Percentiles rank a stretch among this genome's conserved stretches.
These are phyloP conservation scores for Urochloa ruziziensis DNA, from an alignment of 176 grass and related monocot species.

Conservation along the genomic window DNA sequence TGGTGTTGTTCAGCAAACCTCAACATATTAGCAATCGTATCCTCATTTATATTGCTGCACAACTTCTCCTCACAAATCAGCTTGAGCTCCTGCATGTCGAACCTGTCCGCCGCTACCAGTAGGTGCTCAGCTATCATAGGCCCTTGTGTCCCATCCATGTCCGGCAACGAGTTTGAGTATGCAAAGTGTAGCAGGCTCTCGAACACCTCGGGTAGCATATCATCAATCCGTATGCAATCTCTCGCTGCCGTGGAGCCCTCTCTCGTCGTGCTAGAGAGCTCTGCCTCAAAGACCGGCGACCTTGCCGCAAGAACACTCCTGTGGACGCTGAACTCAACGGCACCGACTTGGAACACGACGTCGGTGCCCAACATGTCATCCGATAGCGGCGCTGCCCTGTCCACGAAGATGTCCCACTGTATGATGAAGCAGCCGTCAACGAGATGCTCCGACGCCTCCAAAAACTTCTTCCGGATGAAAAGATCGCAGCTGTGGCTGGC, in stretches of 20 bases:
- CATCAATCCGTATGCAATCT: neutral
- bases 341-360: neutral
- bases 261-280: neutral
- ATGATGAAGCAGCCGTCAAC: neutral
- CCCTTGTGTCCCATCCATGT: neutral
- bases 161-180: neutral
- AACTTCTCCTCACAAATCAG: conserved; percentile 6
- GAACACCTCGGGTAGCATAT: neutral
- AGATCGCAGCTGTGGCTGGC: too few relatives aligned
- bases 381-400: neutral
- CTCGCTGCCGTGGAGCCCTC: neutral
- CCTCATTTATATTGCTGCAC: neutral
- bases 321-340: neutral
- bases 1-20: neutral
- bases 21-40: neutral
- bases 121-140: conserved; percentile 14
- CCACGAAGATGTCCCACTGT: neutral
- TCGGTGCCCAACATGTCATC: neutral
- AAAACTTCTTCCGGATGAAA: too few relatives aligned
- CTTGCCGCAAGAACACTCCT: neutral
- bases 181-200: neutral
- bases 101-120: conserved; percentile 33
- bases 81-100: conserved; percentile 32
- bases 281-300: neutral
- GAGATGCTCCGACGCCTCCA: too few relatives aligned